These are phyloP conservation scores for Auriculariales sp. DNA, from an alignment of 768 basidiomycete species.

Conservation along the genomic window DNA sequence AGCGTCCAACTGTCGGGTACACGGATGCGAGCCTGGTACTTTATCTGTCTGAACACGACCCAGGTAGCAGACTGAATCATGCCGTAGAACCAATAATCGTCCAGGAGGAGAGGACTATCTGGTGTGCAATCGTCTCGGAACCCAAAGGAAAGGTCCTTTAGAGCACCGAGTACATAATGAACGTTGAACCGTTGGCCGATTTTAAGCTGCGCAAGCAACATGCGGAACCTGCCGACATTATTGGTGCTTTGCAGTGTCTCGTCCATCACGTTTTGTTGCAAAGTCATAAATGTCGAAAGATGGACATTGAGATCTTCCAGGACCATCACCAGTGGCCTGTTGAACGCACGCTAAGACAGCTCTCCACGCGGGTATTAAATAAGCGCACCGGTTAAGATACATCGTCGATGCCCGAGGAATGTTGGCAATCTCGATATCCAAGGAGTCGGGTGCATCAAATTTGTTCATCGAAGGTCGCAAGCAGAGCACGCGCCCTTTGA, in stretches of 20 bases:
- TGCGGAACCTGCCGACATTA: slow-evolving; percentile 31
- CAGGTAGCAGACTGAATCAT: slow-evolving; percentile 48
- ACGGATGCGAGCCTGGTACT: slow-evolving; percentile 59
- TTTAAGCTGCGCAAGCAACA: slow-evolving; percentile 32
- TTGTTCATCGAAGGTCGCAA: slow-evolving; percentile 65
- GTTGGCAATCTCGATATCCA: slow-evolving; percentile 36
- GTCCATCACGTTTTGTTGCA: slow-evolving; percentile 47
- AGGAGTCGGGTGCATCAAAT: slow-evolving; percentile 38
- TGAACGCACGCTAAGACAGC: too few species aligned
- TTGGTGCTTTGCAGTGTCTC: slow-evolving; percentile 46
- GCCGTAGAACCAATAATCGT: slow-evolving; percentile 42
- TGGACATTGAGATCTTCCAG: slow-evolving; percentile 62
- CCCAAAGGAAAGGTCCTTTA: slow-evolving; percentile 34
- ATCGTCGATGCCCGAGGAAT: slow-evolving; percentile 46
- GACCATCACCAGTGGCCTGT: slow-evolving; percentile 60
- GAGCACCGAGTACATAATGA: slow-evolving; percentile 30
- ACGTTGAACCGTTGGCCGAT: slow-evolving; percentile 36
- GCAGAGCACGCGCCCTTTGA: slow-evolving; percentile 45
- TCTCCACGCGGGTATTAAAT: slow-evolving; percentile 41
- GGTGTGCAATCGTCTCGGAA: slow-evolving; percentile 18
- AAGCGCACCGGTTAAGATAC: slow-evolving; percentile 54
- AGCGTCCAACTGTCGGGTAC: slow-evolving; percentile 54
- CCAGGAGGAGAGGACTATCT: slow-evolving; percentile 21
- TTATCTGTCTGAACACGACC: slow-evolving; percentile 56
- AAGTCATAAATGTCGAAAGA: slow-evolving; percentile 37